Evolutionary conservation across 352 stramenopile species (phyloP), one percentile per base, ranked within the genome.

Genomic region (Halophytophthora batemanensis): DNA sequence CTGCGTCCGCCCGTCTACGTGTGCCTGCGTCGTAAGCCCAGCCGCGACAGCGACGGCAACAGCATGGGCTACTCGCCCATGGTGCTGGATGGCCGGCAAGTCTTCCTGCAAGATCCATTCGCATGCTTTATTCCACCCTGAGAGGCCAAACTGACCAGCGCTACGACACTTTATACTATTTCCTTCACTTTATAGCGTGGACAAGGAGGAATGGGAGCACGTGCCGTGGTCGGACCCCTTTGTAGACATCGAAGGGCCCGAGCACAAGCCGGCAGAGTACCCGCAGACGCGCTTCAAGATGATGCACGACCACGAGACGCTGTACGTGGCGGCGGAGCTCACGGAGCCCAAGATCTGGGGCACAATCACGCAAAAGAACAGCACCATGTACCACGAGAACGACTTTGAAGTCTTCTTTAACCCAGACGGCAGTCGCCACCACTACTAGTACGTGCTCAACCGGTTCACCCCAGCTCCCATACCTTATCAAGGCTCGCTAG

Each of bases 341-440:
- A 25, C 85, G 3, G 84, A 93, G 44, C 47, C 62, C 22, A 70
- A 82, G 50, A 83, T 95, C 48, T 95, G 82, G 82, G 84, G 81
- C 19, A 93, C 77, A 1, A 61, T 90, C 45, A 74, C 52, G 29
- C 45, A 71, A 6, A 76, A 84, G 59, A 90, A 95, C 65, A 72
- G 67, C 12, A 82, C 79, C 15, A 74, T 93, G 70, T 95, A 91
- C 64, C 80, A 94, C 40, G 87, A 97, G 58, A 96, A 95, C 53
- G 87, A 97, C 71, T 96, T 96, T 74, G 89, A 97, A 57, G 79
- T 97, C 8, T 97, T 97, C 51, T 70, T 97, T n/a, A 80, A 97
- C 62, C 83, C 82, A 8, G 71, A 85, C 50, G 81, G 81, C 21
- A 89, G 64, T 46, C 72, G 72, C 57, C 80, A 95, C 53, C 71